Percentiles rank a stretch among this genome's conserved stretches.
Evolutionary conservation across 2,329 filamentous ascomycete genomes (phyloP).

Genomic region (Clonostachys rosea): DNA sequence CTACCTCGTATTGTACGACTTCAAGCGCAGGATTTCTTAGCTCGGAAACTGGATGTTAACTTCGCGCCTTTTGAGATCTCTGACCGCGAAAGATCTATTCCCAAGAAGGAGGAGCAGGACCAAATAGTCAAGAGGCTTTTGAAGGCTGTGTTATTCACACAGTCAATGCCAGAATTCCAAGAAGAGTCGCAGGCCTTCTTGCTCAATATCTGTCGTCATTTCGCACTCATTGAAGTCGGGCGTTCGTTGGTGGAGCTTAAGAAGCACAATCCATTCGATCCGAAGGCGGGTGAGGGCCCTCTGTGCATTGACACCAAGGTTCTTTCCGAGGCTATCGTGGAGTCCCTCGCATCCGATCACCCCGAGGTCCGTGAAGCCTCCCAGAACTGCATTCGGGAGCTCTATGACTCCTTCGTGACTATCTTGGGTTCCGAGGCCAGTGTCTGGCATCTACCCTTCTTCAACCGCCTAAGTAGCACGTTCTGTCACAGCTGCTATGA

Average conservation of each 20-base stretch:
- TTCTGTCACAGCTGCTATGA: slow-evolving; percentile 96
- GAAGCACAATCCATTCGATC: slow-evolving; percentile 77
- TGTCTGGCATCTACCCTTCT: slow-evolving; percentile 76
- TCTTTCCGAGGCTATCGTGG: slow-evolving; percentile 83
- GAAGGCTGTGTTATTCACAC: slow-evolving; percentile 82
- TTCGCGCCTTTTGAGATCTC: slow-evolving; percentile 68
- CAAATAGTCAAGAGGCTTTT: slow-evolving; percentile 77
- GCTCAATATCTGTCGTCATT: slow-evolving; percentile 79
- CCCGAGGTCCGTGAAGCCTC: slow-evolving; percentile 77
- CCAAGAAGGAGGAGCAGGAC: slow-evolving; percentile 85
- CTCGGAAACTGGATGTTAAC: slow-evolving; percentile 66
- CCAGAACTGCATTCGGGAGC: slow-evolving; percentile 69
- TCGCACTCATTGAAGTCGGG: slow-evolving; percentile 85
- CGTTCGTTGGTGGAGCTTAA: slow-evolving; percentile 77
- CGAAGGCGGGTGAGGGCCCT: slow-evolving; percentile 79
- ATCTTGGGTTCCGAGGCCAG: slow-evolving; percentile 74
- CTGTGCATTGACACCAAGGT: slow-evolving; percentile 83
- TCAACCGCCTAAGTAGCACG: slow-evolving; percentile 72
- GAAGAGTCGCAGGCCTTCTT: slow-evolving; percentile 72
- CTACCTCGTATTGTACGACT: slow-evolving; percentile 79
- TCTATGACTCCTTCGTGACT: slow-evolving; percentile 69
- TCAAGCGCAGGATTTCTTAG: slow-evolving; percentile 80
- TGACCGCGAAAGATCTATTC: slow-evolving; percentile 76
- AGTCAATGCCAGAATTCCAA: slow-evolving; percentile 76
- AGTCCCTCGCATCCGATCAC: slow-evolving; percentile 84